Conservation (phyloP, 371 early-diverging fungal species). For the Rhizopus sp. region DNA sequence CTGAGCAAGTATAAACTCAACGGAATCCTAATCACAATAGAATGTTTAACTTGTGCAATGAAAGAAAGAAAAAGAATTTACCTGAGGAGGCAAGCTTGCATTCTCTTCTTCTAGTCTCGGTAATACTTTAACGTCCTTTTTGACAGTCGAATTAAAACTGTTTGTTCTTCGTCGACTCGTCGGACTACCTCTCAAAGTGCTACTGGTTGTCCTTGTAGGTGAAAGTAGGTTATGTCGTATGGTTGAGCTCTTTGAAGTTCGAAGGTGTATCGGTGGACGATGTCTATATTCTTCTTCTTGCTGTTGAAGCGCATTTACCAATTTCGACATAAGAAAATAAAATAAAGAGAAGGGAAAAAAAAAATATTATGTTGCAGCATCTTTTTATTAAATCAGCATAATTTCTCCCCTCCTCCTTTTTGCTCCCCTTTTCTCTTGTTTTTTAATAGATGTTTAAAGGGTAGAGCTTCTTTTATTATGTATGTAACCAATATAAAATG, state of each 20-base stretch:
- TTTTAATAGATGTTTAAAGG: no score
- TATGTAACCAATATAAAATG: conserved; percentile 50
- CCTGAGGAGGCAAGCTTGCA: conserved; percentile 36
- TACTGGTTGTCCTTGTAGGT: conserved; percentile 45
- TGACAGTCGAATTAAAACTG: conserved; percentile 17
- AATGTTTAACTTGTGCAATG: conserved; percentile 9
- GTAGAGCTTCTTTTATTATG: conserved; percentile 24
- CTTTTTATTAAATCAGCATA: no score
- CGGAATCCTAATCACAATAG: no score
- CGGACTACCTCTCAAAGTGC: conserved; percentile 31
- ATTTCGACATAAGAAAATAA: conserved; percentile 46
- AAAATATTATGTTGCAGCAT: no score
- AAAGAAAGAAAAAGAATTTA: conserved; percentile 3
- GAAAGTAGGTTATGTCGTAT: conserved; percentile 38
- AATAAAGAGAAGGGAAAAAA: conserved; percentile 3
- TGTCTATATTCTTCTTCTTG: conserved; percentile 28
- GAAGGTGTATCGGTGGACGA: conserved; percentile 23
- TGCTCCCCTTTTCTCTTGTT: no score
- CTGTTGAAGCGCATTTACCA: conserved; percentile 39
- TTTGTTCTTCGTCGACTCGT: conserved; percentile 25
- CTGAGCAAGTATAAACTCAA: conserved; percentile 54
- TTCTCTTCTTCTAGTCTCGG: conserved; percentile 44
- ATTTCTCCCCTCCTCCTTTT: no score
- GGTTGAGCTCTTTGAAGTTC: conserved; percentile 46
- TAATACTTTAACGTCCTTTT: conserved; percentile 36